A percentile compares a stretch with the other conserved stretches of the same genome.
These are phyloP conservation scores for Sarocladiaceae sp. DNA, from an alignment of 2,329 filamentous ascomycete species.

Conservation along the genomic window DNA sequence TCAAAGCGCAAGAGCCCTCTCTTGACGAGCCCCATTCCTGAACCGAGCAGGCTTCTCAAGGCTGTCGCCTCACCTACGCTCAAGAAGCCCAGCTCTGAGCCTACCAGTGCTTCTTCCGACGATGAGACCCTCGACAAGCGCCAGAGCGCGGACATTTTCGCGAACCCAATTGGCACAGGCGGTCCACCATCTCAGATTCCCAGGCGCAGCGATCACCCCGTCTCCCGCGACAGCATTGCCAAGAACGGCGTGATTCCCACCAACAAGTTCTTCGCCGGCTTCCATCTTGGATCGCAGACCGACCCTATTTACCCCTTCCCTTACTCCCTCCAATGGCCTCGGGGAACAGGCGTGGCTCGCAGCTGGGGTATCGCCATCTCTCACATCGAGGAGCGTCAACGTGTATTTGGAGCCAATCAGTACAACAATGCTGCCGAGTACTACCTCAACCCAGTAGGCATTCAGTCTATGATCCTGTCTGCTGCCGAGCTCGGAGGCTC, in stretches of 20 bases:
- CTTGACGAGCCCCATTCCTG: slow-evolving; percentile 28
- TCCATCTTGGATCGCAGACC: slow-evolving; percentile 71
- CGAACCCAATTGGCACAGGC: slow-evolving; percentile 46
- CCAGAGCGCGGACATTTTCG: slow-evolving; percentile 46
- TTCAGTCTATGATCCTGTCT: slow-evolving; percentile 77
- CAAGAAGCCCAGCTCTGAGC: neutral
- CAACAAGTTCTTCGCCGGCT: slow-evolving; percentile 79
- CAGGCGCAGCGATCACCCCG: slow-evolving; percentile 52
- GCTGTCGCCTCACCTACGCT: slow-evolving; percentile 11
- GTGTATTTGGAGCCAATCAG: slow-evolving; percentile 59
- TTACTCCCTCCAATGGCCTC: slow-evolving; percentile 67
- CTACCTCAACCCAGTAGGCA: slow-evolving; percentile 76
- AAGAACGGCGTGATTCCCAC: slow-evolving; percentile 55
- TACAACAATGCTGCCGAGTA: slow-evolving; percentile 59
- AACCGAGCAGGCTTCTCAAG: slow-evolving; percentile 29
- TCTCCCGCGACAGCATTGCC: slow-evolving; percentile 46
- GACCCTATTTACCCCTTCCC: slow-evolving; percentile 71
- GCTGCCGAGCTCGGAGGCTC: slow-evolving; percentile 64
- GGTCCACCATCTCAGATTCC: slow-evolving; percentile 45
- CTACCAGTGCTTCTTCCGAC: neutral
- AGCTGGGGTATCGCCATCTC: slow-evolving; percentile 78
- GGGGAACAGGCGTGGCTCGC: slow-evolving; percentile 54
- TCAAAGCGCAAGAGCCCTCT: too few relatives aligned
- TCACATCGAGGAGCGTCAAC: slow-evolving; percentile 64
- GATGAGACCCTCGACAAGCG: too few relatives aligned